phyloP scores from a whole-genome alignment of 768 basidiomycete species.

The Porphyrellus cyaneotinctus region DNA sequence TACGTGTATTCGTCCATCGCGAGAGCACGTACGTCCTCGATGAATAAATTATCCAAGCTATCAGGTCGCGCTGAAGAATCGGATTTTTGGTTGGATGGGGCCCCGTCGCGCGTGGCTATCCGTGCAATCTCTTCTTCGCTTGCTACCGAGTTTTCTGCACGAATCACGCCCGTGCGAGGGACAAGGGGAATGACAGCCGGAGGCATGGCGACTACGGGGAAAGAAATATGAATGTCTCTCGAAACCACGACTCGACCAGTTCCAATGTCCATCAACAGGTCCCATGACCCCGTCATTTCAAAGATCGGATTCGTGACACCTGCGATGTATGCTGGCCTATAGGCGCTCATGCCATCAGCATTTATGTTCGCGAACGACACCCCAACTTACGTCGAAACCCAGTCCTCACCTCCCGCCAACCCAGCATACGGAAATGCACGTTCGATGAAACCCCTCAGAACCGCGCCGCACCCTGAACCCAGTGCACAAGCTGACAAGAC shows the following conservation, averaged over 20 bases:
- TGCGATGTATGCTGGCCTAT: constrained; percentile 88
- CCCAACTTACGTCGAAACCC: constrained; percentile 75
- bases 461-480: constrained; percentile 82
- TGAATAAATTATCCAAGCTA: constrained; percentile 76
- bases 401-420: constrained; percentile 81
- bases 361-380: background rate
- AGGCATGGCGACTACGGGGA: constrained; percentile 43
- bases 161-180: constrained; percentile 56
- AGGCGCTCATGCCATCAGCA: constrained; percentile 4
- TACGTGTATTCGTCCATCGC: background rate
- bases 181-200: constrained; percentile 44
- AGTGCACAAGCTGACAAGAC: constrained; percentile 94
- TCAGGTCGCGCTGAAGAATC: constrained; percentile 58
- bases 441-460: constrained; percentile 83
- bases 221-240: constrained; percentile 70
- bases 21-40: constrained; percentile 75
- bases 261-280: constrained; percentile 88
- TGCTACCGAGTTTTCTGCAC: constrained; percentile 56
- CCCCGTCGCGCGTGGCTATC: constrained; percentile 41
- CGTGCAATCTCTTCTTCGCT: constrained; percentile 73
- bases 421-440: constrained; percentile 95
- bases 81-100: constrained; percentile 49
- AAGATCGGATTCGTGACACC: constrained; percentile 98
- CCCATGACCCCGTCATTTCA: constrained; percentile 84
- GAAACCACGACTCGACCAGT: constrained; percentile 82